Conservation (phyloP, 2,329 filamentous ascomycete species). For the Fusarium nanum region DNA sequence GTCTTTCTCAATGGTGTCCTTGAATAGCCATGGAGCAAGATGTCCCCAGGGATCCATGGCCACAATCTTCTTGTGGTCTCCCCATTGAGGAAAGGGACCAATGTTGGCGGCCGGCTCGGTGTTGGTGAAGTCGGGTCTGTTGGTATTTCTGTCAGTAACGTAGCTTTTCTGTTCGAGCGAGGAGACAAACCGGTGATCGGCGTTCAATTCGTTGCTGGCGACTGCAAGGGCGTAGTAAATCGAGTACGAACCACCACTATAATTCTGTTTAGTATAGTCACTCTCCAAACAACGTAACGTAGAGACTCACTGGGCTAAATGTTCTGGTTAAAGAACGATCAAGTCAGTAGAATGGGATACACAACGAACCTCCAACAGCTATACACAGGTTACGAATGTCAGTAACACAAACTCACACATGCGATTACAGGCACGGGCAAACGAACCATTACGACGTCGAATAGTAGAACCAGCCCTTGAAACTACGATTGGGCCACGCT, state of each 20-base stretch:
- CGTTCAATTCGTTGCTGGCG: constrained; percentile 87
- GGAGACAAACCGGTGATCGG: constrained; percentile 74
- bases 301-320: constrained; percentile 50
- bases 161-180: background rate
- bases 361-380: constrained; percentile 68
- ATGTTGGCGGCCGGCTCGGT: constrained; percentile 92
- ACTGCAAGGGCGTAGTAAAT: constrained; percentile 96
- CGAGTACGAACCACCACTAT: constrained; percentile 86
- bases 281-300: background rate
- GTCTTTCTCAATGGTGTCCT: constrained; percentile 80
- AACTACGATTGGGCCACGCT: constrained; percentile 89
- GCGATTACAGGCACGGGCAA: constrained; percentile 10
- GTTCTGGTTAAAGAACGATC: constrained; percentile 39
- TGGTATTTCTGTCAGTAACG: constrained; percentile 5
- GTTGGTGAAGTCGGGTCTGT: constrained; percentile 72
- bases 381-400: constrained; percentile 18
- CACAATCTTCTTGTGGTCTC: constrained; percentile 91
- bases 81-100: constrained; percentile 91
- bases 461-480: constrained; percentile 81
- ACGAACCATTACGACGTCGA: constrained; percentile 80
- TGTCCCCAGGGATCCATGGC: constrained; percentile 97
- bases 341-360: constrained; percentile 26
- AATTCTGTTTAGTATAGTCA: constrained; percentile 18
- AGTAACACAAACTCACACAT: constrained; percentile 25
- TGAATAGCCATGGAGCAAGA: constrained; percentile 84